Percentiles rank a stretch among this genome's conserved stretches.
These are phyloP conservation scores for Singerocomus inundabilis DNA, from an alignment of 1,284 basidiomycete genomes.

Conservation along the genomic window DNA sequence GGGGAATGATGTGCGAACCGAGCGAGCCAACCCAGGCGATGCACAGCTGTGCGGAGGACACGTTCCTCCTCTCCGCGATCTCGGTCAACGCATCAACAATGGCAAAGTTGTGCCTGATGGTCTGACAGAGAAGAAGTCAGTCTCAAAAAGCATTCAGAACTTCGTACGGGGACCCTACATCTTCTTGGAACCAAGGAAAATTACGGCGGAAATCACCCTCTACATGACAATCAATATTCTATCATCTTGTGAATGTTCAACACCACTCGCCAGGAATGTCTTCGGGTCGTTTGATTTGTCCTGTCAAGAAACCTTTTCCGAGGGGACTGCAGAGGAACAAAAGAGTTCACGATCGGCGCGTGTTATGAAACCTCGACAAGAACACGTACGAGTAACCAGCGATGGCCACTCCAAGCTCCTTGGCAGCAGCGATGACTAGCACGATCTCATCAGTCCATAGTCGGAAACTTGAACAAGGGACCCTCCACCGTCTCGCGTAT, in stretches of 20 bases:
- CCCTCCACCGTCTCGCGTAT: conserved; percentile 37
- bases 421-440: conserved; percentile 39
- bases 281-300: conserved; percentile 44
- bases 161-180: conserved; percentile 18
- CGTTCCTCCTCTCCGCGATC: conserved; percentile 44
- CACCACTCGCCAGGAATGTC: conserved; percentile 38
- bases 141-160: background rate
- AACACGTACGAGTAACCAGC: conserved; percentile 49
- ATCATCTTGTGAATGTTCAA: background rate
- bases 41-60: conserved; percentile 54
- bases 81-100: conserved; percentile 48
- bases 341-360: background rate
- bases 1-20: conserved; percentile 26
- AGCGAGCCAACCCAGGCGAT: conserved; percentile 53
- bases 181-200: conserved; percentile 33
- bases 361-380: background rate
- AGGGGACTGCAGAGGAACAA: conserved; percentile 44
- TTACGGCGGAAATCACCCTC: conserved; percentile 30
- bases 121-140: conserved; percentile 21
- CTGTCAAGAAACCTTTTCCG: conserved; percentile 58
- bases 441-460: conserved; percentile 24
- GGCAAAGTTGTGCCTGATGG: conserved; percentile 53
- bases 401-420: conserved; percentile 49
- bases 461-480: background rate
- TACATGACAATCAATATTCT: background rate